Percentiles rank a stretch among this genome's conserved stretches.
Evolutionary conservation across 169 alveolate genomes (phyloP).

Genomic region (Amoebophrya sp.): DNA sequence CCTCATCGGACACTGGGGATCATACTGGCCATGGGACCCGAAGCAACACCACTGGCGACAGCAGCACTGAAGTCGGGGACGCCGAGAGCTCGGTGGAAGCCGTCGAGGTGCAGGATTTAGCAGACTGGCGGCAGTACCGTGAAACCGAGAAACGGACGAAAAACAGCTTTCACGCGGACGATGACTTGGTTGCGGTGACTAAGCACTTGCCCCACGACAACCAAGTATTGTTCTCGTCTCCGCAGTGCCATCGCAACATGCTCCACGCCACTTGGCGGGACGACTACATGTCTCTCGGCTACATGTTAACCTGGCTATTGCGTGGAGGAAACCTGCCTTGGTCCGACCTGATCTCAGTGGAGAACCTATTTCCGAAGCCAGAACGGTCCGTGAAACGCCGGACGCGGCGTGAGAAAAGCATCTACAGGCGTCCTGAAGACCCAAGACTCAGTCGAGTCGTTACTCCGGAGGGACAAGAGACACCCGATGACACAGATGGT

Average conservation of each 20-base stretch:
- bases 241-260: not conserved
- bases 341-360: not conserved
- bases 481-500: too few relatives aligned
- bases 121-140: not conserved
- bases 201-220: not conserved
- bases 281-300: not conserved
- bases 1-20: too few relatives aligned
- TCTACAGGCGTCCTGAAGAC: too few relatives aligned
- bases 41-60: too few relatives aligned
- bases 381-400: not conserved
- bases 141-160: not conserved
- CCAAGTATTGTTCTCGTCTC: not conserved
- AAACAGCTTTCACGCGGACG: not conserved
- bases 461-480: too few relatives aligned
- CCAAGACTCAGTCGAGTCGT: too few relatives aligned
- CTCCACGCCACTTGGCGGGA: constrained; percentile 11
- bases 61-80: not conserved
- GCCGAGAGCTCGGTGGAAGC: not conserved
- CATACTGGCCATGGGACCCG: too few relatives aligned
- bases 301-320: not conserved
- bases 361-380: not conserved
- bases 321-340: not conserved
- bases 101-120: not conserved
- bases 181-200: not conserved
- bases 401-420: too few relatives aligned